Base-by-base conservation (phyloP, 305 asterid species). In the Solanum aculeatissimum region DNA sequence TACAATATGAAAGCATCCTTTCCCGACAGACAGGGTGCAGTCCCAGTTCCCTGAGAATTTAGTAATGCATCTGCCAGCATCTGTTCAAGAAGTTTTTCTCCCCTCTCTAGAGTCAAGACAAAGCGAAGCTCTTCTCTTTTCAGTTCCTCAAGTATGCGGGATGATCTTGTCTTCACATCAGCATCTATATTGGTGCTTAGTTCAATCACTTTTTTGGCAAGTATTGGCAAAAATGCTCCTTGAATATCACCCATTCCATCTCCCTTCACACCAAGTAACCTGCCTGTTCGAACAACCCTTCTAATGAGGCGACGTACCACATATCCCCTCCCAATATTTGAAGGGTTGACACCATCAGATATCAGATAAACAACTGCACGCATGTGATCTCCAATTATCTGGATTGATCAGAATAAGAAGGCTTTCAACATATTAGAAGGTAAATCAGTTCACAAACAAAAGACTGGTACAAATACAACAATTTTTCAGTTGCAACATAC, bases 341-440 rank as follows among this genome's bases (percentile, higher is more conserved):
- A 96, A 75, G 99, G 99, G 86, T 91, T 86, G 84, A 95, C 98
- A 77, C 99, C 99, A 85, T 96, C 99, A 83, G 99, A 92, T 91
- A 96, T 90, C 82, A 96, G 98, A 92, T 92, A 96, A 81, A 96
- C 98, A 87, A 94, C 86, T 38, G 99, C 99, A 58, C 99, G 98
- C 95, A 94, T 89, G 91, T 96, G 99, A 85, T 96, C 99, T 85
- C 99, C 99, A 47, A 96, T 92, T 84, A 95, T 91, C 99, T 96
- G 97, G 82, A 84, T 68, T 66, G 58, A 54, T 57, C 19, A 79
- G 83, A 49, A 62, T 66, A 47, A 82, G 74, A 82, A 82, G 29
- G 84, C 63, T 82, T 82, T 87, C 62, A 72, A 42, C n/a, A 4
- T 10, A 62, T 21, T 49, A 84, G 23, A 65, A 62, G 78, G 45